These are phyloP conservation scores for Blastomyces parvus DNA, from an alignment of 2,329 filamentous ascomycete species.

Conservation along the genomic window DNA sequence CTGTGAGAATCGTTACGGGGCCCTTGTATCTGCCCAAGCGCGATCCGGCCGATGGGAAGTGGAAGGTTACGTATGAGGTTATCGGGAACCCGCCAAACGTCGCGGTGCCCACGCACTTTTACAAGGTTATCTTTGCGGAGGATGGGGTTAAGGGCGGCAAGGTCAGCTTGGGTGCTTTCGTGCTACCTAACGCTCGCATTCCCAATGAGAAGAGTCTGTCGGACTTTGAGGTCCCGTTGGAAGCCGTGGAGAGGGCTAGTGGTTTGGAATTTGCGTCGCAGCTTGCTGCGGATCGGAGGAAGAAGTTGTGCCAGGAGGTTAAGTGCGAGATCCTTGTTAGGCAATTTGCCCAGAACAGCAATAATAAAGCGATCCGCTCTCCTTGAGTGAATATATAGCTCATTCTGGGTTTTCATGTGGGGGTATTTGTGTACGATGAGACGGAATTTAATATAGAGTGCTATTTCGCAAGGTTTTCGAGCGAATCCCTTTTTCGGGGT, in stretches of 20 bases:
- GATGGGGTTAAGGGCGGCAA: constrained; percentile 59
- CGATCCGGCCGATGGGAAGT: constrained; percentile 78
- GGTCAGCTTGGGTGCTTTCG: constrained; percentile 87
- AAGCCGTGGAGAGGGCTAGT: constrained; percentile 83
- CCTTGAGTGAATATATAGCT: constrained; percentile 1
- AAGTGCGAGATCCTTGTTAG: constrained; percentile 72
- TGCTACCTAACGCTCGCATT: constrained; percentile 84
- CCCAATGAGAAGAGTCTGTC: constrained; percentile 75
- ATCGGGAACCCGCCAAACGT: constrained; percentile 90
- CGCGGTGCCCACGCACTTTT: constrained; percentile 96
- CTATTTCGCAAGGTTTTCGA: background rate
- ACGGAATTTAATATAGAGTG: constrained; percentile 3
- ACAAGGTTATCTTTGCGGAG: constrained; percentile 97
- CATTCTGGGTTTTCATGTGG: background rate
- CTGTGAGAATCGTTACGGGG: constrained; percentile 83
- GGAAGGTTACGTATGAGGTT: constrained; percentile 90
- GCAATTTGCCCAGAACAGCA: constrained; percentile 55
- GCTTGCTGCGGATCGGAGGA: constrained; percentile 62
- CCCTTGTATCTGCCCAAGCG: constrained; percentile 84
- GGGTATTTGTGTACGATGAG: constrained; percentile 7
- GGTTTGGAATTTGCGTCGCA: constrained; percentile 83
- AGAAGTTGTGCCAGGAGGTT: constrained; percentile 76
- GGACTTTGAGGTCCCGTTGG: constrained; percentile 91
- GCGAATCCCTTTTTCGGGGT: background rate
- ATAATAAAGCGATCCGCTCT: constrained; percentile 38